Percentiles rank a stretch among this genome's conserved stretches.
phyloP scores from a whole-genome alignment of 306 rosid species.

The Astragalus glycyphyllos region DNA sequence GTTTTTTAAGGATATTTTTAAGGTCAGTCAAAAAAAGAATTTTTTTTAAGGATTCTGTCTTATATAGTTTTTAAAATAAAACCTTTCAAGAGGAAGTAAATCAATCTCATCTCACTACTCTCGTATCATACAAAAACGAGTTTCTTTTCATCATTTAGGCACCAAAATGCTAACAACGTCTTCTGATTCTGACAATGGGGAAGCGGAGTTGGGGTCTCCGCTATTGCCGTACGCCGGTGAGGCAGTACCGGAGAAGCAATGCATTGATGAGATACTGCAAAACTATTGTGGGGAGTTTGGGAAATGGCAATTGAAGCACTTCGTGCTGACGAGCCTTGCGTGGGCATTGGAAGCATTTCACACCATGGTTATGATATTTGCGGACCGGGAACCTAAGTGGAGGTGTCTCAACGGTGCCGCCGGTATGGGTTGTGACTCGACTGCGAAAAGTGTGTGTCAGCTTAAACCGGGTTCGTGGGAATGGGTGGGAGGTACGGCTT shows the following conservation, averaged over 20 bases:
- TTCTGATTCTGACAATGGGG: neutral
- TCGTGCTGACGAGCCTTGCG: conserved; percentile 77
- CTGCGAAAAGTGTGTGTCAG: conserved; percentile 25
- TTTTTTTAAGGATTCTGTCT: too few species aligned
- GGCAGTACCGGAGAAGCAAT: neutral
- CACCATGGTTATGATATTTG: conserved; percentile 96
- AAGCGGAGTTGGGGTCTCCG: neutral
- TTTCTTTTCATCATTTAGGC: neutral
- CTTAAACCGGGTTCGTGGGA: conserved; percentile 71
- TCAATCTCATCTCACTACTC: neutral
- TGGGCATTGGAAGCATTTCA: conserved; percentile 97
- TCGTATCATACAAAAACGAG: neutral
- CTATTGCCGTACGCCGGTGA: neutral
- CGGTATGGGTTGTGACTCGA: conserved; percentile 45
- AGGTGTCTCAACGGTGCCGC: conserved; percentile 43
- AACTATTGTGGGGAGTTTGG: conserved; percentile 89
- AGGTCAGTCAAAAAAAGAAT: too few species aligned
- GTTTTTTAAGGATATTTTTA: too few species aligned
- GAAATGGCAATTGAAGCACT: conserved; percentile 82
- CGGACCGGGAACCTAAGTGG: conserved; percentile 78
- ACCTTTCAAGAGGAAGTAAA: neutral
- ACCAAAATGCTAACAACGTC: neutral
- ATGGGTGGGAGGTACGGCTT: conserved; percentile 58
- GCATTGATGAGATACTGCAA: conserved; percentile 82
- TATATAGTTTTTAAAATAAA: too few species aligned